These are phyloP conservation scores for Murraya paniculata DNA, from an alignment of 345 rosid species.

Conservation along the genomic window DNA sequence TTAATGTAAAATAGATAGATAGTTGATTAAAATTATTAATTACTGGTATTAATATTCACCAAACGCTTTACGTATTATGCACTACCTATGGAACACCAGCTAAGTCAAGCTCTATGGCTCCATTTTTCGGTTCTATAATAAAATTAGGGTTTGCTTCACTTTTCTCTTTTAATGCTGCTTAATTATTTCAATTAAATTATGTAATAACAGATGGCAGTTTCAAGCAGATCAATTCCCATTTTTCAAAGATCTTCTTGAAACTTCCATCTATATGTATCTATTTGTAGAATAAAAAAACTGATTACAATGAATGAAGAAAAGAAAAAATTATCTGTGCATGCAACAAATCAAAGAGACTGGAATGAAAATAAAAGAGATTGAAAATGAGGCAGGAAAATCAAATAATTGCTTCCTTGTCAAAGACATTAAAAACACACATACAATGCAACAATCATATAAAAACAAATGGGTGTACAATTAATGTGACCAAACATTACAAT, in stretches of 20 bases:
- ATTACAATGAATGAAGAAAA: too few relatives aligned
- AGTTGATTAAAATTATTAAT: too few relatives aligned
- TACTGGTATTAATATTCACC: too few relatives aligned
- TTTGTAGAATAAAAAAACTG: not conserved
- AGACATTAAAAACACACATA: constrained; percentile 16
- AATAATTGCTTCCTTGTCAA: constrained; percentile 17
- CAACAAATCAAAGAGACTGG: not conserved
- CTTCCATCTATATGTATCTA: not conserved
- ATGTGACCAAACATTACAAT: constrained; percentile 3
- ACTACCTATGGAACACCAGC: too few relatives aligned
- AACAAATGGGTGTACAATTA: constrained; percentile 28
- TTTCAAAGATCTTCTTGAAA: not conserved
- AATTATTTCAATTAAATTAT: not conserved
- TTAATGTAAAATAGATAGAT: too few relatives aligned
- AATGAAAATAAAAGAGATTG: not conserved
- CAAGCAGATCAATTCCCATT: not conserved
- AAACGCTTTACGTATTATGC: too few relatives aligned
- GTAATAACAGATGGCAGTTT: not conserved
- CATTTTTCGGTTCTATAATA: too few relatives aligned
- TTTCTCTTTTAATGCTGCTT: not conserved
- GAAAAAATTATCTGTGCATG: not conserved
- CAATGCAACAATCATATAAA: constrained; percentile 4
- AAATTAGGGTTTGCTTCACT: constrained; percentile 15
- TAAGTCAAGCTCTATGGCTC: too few relatives aligned
- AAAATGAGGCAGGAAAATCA: constrained; percentile 1